Evolutionary conservation across 441 rosid genomes (phyloP).

Genomic region (Breynia disticha): DNA sequence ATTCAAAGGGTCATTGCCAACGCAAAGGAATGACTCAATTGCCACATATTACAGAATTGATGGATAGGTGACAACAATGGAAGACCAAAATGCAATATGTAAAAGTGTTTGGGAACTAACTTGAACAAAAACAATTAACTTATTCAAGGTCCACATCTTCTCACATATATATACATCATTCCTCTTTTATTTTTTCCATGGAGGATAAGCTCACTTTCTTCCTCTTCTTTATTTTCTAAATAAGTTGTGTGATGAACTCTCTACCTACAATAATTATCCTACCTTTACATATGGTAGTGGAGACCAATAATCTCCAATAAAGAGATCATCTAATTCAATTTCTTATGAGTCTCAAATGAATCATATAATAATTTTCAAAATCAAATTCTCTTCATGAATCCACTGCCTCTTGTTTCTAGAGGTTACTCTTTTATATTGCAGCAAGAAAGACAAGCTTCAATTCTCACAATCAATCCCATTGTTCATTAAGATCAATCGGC

Average conservation of each 20-base stretch:
- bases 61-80: too few relatives aligned
- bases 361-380: neutral
- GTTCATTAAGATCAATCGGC: neutral
- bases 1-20: constrained; percentile 1
- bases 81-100: too few relatives aligned
- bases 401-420: neutral
- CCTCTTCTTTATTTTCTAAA: too few relatives aligned
- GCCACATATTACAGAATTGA: neutral
- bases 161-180: too few relatives aligned
- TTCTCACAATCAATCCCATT: neutral
- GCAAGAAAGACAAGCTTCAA: neutral
- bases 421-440: neutral
- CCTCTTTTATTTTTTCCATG: too few relatives aligned
- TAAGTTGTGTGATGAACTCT: constrained; percentile 5
- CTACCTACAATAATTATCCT: neutral
- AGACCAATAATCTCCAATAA: neutral
- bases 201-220: too few relatives aligned
- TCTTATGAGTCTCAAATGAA: constrained; percentile 1
- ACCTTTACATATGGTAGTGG: neutral
- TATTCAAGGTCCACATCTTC: too few relatives aligned
- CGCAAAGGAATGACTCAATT: neutral
- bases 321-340: constrained; percentile 6
- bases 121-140: too few relatives aligned
- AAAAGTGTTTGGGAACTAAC: too few relatives aligned
- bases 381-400: constrained; percentile 8